Evolutionary conservation across 148 eudicot species (phyloP).

Genomic region (Persicaria maculosa): DNA sequence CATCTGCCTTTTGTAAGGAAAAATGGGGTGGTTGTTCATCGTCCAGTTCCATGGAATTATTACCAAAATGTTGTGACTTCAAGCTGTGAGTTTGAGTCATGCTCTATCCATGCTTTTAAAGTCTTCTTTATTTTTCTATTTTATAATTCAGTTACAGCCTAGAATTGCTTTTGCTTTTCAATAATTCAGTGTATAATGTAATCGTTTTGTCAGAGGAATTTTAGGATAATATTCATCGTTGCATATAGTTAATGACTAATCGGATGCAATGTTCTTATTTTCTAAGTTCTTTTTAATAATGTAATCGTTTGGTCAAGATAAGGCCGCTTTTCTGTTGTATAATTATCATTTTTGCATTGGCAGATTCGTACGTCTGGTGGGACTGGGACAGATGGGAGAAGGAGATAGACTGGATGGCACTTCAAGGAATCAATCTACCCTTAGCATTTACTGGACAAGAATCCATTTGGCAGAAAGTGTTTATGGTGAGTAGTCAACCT

Average conservation of each 20-base stretch:
- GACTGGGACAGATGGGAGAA: slow-evolving; percentile 99
- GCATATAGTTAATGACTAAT: not conserved
- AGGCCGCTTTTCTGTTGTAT: not conserved
- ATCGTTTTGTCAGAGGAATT: not conserved
- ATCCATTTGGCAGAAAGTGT: slow-evolving; percentile 96
- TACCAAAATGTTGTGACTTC: slow-evolving; percentile 97
- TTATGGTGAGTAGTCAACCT: slow-evolving; percentile 37
- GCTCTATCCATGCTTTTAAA: not conserved
- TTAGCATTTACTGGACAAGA: slow-evolving; percentile 97
- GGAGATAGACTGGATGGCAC: slow-evolving; percentile 99
- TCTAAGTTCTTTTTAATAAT: not conserved
- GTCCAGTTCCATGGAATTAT: slow-evolving; percentile 92
- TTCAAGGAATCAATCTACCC: slow-evolving; percentile 95
- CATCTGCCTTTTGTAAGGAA: slow-evolving; percentile 54
- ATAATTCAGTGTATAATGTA: not conserved
- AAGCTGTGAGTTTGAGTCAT: slow-evolving; percentile 57
- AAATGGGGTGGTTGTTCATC: slow-evolving; percentile 50
- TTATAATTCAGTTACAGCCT: not conserved
- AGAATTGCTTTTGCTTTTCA: not conserved
- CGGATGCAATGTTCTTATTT: not conserved
- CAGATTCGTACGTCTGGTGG: slow-evolving; percentile 99
- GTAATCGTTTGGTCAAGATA: not conserved
- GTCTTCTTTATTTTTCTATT: not conserved
- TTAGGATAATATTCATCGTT: not conserved
- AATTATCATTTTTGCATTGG: slow-evolving; percentile 13